Conservation (phyloP, 495 filamentous ascomycete species). For the Penicillium salamii region DNA sequence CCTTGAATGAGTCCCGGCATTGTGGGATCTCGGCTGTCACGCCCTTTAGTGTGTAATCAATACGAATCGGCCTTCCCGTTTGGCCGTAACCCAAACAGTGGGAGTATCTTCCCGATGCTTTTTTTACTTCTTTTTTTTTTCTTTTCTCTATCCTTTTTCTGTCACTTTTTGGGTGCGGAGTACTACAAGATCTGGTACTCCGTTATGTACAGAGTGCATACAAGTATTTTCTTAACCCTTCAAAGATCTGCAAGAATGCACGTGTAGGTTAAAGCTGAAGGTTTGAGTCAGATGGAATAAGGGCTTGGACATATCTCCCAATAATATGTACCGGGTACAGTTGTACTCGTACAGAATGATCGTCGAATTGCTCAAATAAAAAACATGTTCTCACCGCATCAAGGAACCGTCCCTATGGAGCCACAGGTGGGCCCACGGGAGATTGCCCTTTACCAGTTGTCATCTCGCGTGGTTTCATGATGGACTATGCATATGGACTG, state of each 20-base stretch:
- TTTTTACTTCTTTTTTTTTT: slow-evolving; percentile 2
- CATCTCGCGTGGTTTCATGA: slow-evolving; percentile 32
- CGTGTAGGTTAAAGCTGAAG: slow-evolving; percentile 22
- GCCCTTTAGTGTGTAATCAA: slow-evolving; percentile 1
- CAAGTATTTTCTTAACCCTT: too few species aligned
- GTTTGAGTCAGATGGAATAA: too few species aligned
- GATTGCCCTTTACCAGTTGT: slow-evolving; percentile 30
- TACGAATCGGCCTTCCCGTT: slow-evolving; percentile 14
- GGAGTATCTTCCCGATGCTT: background rate
- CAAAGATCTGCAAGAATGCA: slow-evolving; percentile 32
- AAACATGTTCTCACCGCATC: slow-evolving; percentile 22
- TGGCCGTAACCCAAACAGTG: background rate
- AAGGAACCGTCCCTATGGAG: slow-evolving; percentile 26
- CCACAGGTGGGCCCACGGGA: slow-evolving; percentile 28
- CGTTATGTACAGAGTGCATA: too few species aligned
- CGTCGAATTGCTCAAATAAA: background rate
- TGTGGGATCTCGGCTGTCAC: slow-evolving; percentile 10
- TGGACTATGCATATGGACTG: slow-evolving; percentile 6
- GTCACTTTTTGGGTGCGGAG: slow-evolving; percentile 6
- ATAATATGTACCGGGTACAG: slow-evolving; percentile 20
- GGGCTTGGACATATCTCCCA: slow-evolving; percentile 8
- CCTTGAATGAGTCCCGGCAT: slow-evolving; percentile 7
- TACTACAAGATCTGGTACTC: too few species aligned
- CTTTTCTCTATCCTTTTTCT: slow-evolving; percentile 10
- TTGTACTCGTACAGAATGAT: too few species aligned